A percentile compares a stretch with the other conserved stretches of the same genome.
These are phyloP conservation scores for Teratosphaeria zuluensis DNA, from an alignment of 2,329 filamentous ascomycete genomes.

Conservation along the genomic window DNA sequence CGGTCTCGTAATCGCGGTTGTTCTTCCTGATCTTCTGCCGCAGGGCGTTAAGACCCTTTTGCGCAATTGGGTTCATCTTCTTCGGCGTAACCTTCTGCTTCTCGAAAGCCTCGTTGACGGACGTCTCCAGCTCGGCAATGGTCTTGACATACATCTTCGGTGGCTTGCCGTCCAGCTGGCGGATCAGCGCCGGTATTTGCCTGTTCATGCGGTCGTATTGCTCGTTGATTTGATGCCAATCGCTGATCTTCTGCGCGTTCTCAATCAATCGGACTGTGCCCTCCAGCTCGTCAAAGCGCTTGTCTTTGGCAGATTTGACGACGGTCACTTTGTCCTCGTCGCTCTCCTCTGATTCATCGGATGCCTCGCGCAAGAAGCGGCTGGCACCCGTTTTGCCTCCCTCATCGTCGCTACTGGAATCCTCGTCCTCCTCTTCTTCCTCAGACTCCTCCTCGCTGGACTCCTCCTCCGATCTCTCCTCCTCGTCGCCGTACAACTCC, in stretches of 20 bases:
- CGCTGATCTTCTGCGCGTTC: slow-evolving; percentile 93
- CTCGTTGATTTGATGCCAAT: slow-evolving; percentile 75
- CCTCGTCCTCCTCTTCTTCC: slow-evolving; percentile 41
- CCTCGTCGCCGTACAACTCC: slow-evolving; percentile 77
- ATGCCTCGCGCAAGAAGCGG: slow-evolving; percentile 66
- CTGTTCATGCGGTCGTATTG: slow-evolving; percentile 55
- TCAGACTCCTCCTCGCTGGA: slow-evolving; percentile 30
- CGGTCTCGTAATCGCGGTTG: slow-evolving; percentile 84
- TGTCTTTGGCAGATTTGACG: slow-evolving; percentile 97
- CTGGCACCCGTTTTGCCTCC: slow-evolving; percentile 60
- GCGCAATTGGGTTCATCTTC: slow-evolving; percentile 97
- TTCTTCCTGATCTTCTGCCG: slow-evolving; percentile 99
- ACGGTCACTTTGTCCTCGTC: slow-evolving; percentile 78
- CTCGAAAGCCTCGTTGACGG: slow-evolving; percentile 83
- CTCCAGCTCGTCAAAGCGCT: slow-evolving; percentile 89
- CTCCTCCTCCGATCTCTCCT: slow-evolving; percentile 45
- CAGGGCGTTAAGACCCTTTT: slow-evolving; percentile 87
- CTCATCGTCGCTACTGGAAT: slow-evolving; percentile 42
- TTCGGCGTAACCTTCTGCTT: slow-evolving; percentile 94
- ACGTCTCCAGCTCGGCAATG: slow-evolving; percentile 86
- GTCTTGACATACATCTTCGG: slow-evolving; percentile 91
- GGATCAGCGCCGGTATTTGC: slow-evolving; percentile 34
- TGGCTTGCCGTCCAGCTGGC: slow-evolving; percentile 57
- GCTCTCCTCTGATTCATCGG: slow-evolving; percentile 57
- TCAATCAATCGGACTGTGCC: slow-evolving; percentile 82